Base-by-base conservation (phyloP, 148 eudicot species). In the Camellia lanceoleosa region DNA sequence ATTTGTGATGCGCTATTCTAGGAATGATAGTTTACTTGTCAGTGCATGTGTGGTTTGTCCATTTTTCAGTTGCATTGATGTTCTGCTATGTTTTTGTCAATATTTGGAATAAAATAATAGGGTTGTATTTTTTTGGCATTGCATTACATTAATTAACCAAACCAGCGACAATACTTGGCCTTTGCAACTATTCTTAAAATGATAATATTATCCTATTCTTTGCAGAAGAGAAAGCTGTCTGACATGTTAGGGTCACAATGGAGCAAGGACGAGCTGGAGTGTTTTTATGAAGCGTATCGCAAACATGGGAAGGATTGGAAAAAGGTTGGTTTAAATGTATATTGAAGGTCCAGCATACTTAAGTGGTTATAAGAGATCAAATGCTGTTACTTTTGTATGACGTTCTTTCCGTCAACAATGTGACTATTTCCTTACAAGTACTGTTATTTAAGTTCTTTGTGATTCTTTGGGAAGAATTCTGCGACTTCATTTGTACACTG, bases 291-390 rank as follows among this genome's bases (percentile, higher is more conserved):
- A 83, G 97, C 94, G 19, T 96, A 94, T 81, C 98, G 99, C 75
- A 94, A 91, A 83, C 83, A 92, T 84, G 97, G 98, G 76, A 96
- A 91, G 81, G 99, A 96, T 68, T 96, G 99, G 99, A 92, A 92
- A 78, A 96, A 96, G 95, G 99, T 94, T 68, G 51, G 83, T 76
- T 79, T 43, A 42, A 62, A 66, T 54, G 4, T 72, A 44, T 75
- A 58, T 9, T 68, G 3, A 74, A 49, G 20, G 18, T 65, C 49
- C 11, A 54, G 42, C 46, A 43, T 70, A 14, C 52, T 61, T 13
- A 3, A 19, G 12, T 30, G 47, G 42, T 71, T 71, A 19, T 15
- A 47, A 15, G 30, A 69, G 38, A 71, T 72, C 60, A 20, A 51
- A 18, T 54, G 6, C 43, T 51, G 14, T 20, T 52, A 55, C 65